Evolutionary conservation across 2,329 filamentous ascomycete genomes (phyloP), one percentile per base, ranked within the genome.

Genomic region (Blastomyces parvus): DNA sequence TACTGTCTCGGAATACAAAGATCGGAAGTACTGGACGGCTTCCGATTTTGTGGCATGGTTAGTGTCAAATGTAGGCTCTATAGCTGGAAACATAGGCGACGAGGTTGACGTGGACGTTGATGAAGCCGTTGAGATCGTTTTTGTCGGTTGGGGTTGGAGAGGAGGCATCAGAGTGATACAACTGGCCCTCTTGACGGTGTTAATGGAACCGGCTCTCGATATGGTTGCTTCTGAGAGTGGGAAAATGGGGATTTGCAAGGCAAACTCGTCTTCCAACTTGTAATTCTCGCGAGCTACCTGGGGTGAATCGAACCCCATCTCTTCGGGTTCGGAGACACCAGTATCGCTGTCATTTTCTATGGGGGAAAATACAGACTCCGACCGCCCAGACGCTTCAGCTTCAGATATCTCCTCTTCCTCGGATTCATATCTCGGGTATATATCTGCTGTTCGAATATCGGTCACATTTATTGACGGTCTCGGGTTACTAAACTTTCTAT

Each of bases 361-460:
- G 6, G 66, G 63, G 5, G 67, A 67, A 30, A 66, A 65, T 19
- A 64, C 42, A 55, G 48, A 59, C 48, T 66, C 64, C 22, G 67
- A 58, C 4, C 57, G 50, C n/a, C 27, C 56, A 30, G 63, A 44
- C 25, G 48, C 33, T 44, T 67, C 67, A 1, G 62, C 30, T 57
- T 66, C 67, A 36, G 66, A 68, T 36, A 66, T 56, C 40, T 67
- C 65, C 42, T 68, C 67, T 38, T 68, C 67, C 19, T 66, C 66
- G 1, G 67, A 66, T 62, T 67, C 66, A 50, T 68, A 68, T 58
- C 60, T 61, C 42, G 25, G 57, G 6, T 59, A 60, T 53, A 66
- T 64, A 44, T 52, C 50, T 5, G n/a, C 22, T 9, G 27, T 8
- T 25, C 60, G 19, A 42, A 62, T 44, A 56, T 44, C 33, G 11